Conservation (phyloP, 2,329 filamentous ascomycete genomes). For the Colletotrichum eremochloae region DNA sequence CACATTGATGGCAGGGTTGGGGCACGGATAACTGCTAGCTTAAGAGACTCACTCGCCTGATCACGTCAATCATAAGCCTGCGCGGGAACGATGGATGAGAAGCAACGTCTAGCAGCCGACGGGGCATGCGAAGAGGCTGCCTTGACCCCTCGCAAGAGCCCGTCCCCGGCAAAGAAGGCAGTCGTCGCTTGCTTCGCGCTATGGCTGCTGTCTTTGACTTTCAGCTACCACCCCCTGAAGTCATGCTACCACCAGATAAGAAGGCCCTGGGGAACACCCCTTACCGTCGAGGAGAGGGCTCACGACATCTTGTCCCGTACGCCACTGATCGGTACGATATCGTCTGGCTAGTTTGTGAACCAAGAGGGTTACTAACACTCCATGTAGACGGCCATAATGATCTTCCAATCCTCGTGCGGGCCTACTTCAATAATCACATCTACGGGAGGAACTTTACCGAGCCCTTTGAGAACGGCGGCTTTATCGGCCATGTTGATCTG, state of each 20-base stretch:
- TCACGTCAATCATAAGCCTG: neutral
- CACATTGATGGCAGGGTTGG: too few relatives aligned
- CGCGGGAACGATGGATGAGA: constrained; percentile 22
- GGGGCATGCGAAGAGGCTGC: constrained; percentile 21
- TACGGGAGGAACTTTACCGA: constrained; percentile 80
- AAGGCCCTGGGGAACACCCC: constrained; percentile 46
- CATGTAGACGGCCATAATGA: constrained; percentile 88
- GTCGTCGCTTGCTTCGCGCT: constrained; percentile 41
- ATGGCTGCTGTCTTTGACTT: constrained; percentile 27
- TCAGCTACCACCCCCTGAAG: constrained; percentile 27
- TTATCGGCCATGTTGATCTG: constrained; percentile 82
- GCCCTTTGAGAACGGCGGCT: constrained; percentile 77
- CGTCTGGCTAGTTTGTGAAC: neutral
- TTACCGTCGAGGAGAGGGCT: constrained; percentile 59
- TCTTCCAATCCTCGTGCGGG: constrained; percentile 80
- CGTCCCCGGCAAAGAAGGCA: constrained; percentile 26
- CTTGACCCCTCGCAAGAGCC: constrained; percentile 4
- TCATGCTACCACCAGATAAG: constrained; percentile 37
- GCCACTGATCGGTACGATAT: constrained; percentile 62
- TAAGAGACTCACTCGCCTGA: neutral
- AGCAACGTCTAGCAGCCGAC: constrained; percentile 9
- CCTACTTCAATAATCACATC: constrained; percentile 80
- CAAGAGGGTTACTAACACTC: constrained; percentile 11
- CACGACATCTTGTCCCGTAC: constrained; percentile 59
- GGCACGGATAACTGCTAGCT: neutral